phyloP scores from a whole-genome alignment of 352 stramenopile genomes.

The Pythium myriotylum region DNA sequence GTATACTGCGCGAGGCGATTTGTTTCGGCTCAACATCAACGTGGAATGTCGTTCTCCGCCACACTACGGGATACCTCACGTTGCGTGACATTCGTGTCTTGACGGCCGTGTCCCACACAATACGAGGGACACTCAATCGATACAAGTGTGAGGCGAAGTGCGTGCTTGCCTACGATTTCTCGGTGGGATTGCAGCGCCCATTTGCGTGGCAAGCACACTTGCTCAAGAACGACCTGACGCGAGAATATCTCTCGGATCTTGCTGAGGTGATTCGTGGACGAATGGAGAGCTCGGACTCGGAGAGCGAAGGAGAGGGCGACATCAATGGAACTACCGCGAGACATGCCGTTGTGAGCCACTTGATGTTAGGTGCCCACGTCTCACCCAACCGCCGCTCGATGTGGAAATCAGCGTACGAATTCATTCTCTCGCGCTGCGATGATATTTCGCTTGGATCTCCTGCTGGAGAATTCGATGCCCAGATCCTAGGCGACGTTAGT shows the following conservation, averaged over 20 bases:
- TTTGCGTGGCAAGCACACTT: constrained; percentile 53
- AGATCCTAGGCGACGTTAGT: constrained; percentile 70
- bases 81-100: constrained; percentile 48
- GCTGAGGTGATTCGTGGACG: constrained; percentile 48
- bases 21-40: constrained; percentile 27
- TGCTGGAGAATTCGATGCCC: constrained; percentile 54
- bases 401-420: constrained; percentile 46
- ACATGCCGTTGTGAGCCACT: background rate
- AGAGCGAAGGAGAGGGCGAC: constrained; percentile 40
- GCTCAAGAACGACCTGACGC: constrained; percentile 50
- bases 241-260: constrained; percentile 53
- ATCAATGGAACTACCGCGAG: constrained; percentile 21
- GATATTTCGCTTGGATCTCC: constrained; percentile 3
- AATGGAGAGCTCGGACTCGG: constrained; percentile 49
- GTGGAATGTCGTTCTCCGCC: constrained; percentile 36
- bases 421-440: constrained; percentile 53
- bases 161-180: constrained; percentile 23
- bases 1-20: constrained; percentile 47
- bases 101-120: constrained; percentile 33
- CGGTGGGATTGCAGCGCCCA: constrained; percentile 14
- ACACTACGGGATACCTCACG: constrained; percentile 37
- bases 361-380: constrained; percentile 14
- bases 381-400: constrained; percentile 5
- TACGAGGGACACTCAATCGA: constrained; percentile 29
- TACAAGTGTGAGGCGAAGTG: constrained; percentile 37